Conservation (phyloP, 371 early-diverging fungal species). For the Coemansia sp. region DNA sequence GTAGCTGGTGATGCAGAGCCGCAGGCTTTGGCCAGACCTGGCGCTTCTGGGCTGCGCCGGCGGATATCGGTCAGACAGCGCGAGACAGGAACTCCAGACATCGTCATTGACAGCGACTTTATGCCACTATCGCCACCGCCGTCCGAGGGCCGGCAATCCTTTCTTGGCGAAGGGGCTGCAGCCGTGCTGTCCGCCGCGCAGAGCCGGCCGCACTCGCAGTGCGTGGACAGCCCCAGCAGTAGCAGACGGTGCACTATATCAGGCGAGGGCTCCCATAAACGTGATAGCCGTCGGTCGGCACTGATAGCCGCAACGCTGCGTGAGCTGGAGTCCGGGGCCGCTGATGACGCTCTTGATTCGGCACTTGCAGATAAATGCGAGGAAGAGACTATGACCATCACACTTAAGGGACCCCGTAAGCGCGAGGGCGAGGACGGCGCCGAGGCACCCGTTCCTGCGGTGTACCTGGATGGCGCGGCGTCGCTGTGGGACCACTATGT, state of each 20-base stretch:
- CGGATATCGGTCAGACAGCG: slow-evolving; percentile 24
- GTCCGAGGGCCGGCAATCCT: slow-evolving; percentile 11
- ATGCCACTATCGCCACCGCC: slow-evolving; percentile 12
- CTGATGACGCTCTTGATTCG: slow-evolving; percentile 9
- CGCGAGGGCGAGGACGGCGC: slow-evolving; percentile 9
- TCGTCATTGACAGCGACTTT: slow-evolving; percentile 6
- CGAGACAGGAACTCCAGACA: slow-evolving; percentile 30
- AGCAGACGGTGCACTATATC: slow-evolving; percentile 36
- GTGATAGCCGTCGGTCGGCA: slow-evolving; percentile 26
- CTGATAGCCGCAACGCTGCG: slow-evolving; percentile 39
- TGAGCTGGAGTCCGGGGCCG: slow-evolving; percentile 21
- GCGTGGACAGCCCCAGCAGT: slow-evolving; percentile 16
- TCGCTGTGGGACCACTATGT: slow-evolving; percentile 52
- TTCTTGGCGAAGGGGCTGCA: neutral
- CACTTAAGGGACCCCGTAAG: slow-evolving; percentile 37
- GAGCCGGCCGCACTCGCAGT: neutral
- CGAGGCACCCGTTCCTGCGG: slow-evolving; percentile 31
- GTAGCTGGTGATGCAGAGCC: neutral
- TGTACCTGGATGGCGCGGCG: slow-evolving; percentile 42
- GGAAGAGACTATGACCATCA: slow-evolving; percentile 45
- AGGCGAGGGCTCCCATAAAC: slow-evolving; percentile 38
- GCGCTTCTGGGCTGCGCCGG: slow-evolving; percentile 33
- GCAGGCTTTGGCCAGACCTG: slow-evolving; percentile 1
- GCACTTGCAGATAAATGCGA: slow-evolving; percentile 9
- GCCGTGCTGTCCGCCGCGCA: neutral